These are phyloP conservation scores for Pisolithus microcarpus DNA, from an alignment of 768 basidiomycete genomes.

Conservation along the genomic window DNA sequence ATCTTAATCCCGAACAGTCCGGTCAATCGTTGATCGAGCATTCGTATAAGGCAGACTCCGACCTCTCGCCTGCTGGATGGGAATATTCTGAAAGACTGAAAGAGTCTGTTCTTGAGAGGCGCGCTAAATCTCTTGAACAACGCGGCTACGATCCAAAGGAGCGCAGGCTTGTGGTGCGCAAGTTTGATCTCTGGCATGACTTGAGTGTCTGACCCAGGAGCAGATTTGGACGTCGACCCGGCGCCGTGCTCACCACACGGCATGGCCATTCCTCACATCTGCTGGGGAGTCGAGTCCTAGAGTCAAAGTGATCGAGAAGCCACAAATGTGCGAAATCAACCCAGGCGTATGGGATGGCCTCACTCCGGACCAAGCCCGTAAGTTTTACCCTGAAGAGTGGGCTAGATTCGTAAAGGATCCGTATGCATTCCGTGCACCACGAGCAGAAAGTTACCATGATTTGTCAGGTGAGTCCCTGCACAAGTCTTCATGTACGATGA, in stretches of 20 bases:
- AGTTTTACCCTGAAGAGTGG: conserved; percentile 92
- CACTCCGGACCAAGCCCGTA: conserved; percentile 81
- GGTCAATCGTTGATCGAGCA: conserved; percentile 99
- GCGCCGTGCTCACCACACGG: conserved; percentile 87
- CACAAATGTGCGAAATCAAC: conserved; percentile 97
- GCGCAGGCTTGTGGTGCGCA: conserved; percentile 59
- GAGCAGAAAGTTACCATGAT: conserved; percentile 98
- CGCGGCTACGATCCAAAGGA: conserved; percentile 56
- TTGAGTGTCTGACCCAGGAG: neutral
- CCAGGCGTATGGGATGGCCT: conserved; percentile 97
- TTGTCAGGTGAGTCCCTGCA: conserved; percentile 52
- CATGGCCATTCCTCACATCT: conserved; percentile 79
- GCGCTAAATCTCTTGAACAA: conserved; percentile 68
- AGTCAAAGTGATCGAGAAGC: conserved; percentile 88
- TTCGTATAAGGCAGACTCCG: conserved; percentile 97
- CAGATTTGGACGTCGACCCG: conserved; percentile 98
- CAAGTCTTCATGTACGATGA: neutral
- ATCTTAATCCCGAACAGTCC: conserved; percentile 44
- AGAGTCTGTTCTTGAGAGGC: conserved; percentile 81
- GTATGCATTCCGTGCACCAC: conserved; percentile 83
- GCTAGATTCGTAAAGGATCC: conserved; percentile 88
- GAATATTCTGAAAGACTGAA: conserved; percentile 88
- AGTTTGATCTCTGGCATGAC: neutral
- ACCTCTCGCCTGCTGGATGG: conserved; percentile 91
- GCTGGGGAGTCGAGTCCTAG: conserved; percentile 29